Conservation (phyloP, 495 filamentous ascomycete species). For the Trichoderma erinaceum region DNA sequence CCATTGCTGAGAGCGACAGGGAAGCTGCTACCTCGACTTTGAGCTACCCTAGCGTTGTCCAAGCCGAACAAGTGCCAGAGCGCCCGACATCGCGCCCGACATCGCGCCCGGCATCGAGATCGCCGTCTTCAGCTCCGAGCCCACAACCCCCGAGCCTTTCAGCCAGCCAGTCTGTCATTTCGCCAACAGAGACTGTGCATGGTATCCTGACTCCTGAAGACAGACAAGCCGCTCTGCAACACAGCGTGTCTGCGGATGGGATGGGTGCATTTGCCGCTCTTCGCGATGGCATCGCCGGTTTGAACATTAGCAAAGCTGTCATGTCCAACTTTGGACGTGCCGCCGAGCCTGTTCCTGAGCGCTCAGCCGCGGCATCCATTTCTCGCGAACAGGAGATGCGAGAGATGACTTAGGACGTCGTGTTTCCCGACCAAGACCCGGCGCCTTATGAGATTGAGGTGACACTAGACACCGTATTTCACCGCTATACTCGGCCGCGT, state of each 20-base stretch:
- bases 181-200: constrained; percentile 36
- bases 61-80: constrained; percentile 16
- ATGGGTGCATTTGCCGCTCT: constrained; percentile 36
- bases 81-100: constrained; percentile 23
- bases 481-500: background rate
- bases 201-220: constrained; percentile 32
- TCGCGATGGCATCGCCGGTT: constrained; percentile 41
- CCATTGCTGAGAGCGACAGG: constrained; percentile 28
- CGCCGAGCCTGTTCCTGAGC: background rate
- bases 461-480: background rate
- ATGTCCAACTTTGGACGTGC: constrained; percentile 22
- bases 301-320: constrained; percentile 35
- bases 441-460: constrained; percentile 8
- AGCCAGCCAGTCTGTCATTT: constrained; percentile 37
- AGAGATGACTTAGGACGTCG: constrained; percentile 25
- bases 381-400: constrained; percentile 29
- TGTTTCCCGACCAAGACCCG: background rate
- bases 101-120: constrained; percentile 6
- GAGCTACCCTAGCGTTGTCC: background rate
- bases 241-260: constrained; percentile 37
- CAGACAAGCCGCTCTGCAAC: constrained; percentile 30
- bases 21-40: constrained; percentile 15
- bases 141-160: constrained; percentile 32
- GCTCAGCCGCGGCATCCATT: constrained; percentile 9
- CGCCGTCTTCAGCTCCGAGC: constrained; percentile 20